Evolutionary conservation across 2,329 filamentous ascomycete species (phyloP), one percentile per base, ranked within the genome.

Genomic region (Metarhizium album): DNA sequence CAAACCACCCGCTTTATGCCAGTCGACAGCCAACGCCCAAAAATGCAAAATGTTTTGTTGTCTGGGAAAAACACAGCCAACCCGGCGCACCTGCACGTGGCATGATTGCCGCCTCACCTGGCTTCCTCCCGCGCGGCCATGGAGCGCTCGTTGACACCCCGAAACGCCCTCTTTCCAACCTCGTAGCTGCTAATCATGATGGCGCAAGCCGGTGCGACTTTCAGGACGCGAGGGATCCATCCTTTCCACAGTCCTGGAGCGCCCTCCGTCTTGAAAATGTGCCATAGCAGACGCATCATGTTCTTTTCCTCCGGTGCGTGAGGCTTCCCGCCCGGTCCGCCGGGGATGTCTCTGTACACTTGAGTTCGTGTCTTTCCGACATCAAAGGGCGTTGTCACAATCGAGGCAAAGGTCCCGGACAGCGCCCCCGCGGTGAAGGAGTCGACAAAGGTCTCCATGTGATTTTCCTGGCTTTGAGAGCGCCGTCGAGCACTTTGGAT

Each of bases 131-230:
- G 48, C 9, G 56, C 56, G 1, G 37, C 53, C 31, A 45, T 47
- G 2, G 59, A 54, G 20, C 64, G 70, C 61, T 79, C 74, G 53
- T 97, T 96, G 47, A 88, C 80, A 11, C 79, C 77, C 49, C 82
- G 76, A 33, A 94, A 94, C 64, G 86, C 83, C 66, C 87, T 84
- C 75, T 98, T 98, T 47, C 93, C 90, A 37, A 97, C 80, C 68
- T 98, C 93, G 67, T 97, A 98, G 64, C 86, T 95, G 64, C 88
- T 94, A 64, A 98, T 97, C 93, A 98, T 98, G 64, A 98, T 97
- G 27, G 93, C 93, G 68, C 93, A 98, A 0, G 91, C 89, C 1
- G 93, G 93, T 1, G 93, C 91, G 4, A 98, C 90, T 66, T 97
- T 97, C 54, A 97, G 73, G 58, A 89, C 95, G 38, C 93, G 78